Percentiles rank a stretch among this genome's conserved stretches.
Conservation (phyloP, 2,329 filamentous ascomycete species). For the Penicillium expansum region DNA sequence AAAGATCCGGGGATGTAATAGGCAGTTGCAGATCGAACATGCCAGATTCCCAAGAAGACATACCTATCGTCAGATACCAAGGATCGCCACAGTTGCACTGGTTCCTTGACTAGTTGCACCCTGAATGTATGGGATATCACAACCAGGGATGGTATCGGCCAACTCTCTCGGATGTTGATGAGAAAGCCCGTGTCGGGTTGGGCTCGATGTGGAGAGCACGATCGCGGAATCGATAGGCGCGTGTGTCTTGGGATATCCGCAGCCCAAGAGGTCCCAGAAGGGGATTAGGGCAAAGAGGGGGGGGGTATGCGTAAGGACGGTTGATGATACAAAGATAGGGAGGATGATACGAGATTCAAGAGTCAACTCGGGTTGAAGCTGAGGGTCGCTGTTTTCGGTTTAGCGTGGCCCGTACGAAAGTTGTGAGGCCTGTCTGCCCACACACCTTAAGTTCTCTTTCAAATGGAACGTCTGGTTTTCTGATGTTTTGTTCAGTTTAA, state of each 20-base stretch:
- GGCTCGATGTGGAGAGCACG: constrained; percentile 13
- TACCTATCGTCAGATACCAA: constrained; percentile 46
- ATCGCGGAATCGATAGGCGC: constrained; percentile 25
- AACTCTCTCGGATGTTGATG: constrained; percentile 24
- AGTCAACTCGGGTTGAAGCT: constrained; percentile 40
- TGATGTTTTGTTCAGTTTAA: background rate
- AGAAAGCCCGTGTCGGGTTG: constrained; percentile 20
- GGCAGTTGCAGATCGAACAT: constrained; percentile 19
- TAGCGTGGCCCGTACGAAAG: constrained; percentile 33
- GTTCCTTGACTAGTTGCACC: constrained; percentile 34
- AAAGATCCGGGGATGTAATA: constrained; percentile 12
- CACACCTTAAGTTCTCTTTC: constrained; percentile 15
- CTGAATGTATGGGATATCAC: constrained; percentile 32
- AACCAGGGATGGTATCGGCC: constrained; percentile 30
- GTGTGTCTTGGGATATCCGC: constrained; percentile 19
- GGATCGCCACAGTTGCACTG: constrained; percentile 44
- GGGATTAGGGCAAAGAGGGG: constrained; percentile 21
- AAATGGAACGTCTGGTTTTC: background rate
- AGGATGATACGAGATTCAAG: constrained; percentile 29
- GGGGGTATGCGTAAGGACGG: constrained; percentile 23
- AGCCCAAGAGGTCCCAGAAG: constrained; percentile 28
- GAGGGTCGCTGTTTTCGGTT: constrained; percentile 42
- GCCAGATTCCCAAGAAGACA: constrained; percentile 20
- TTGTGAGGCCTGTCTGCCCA: constrained; percentile 26
- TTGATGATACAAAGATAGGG: constrained; percentile 34